These are phyloP conservation scores for Verticillium tricorpus DNA, from an alignment of 2,329 filamentous ascomycete genomes.

Conservation along the genomic window DNA sequence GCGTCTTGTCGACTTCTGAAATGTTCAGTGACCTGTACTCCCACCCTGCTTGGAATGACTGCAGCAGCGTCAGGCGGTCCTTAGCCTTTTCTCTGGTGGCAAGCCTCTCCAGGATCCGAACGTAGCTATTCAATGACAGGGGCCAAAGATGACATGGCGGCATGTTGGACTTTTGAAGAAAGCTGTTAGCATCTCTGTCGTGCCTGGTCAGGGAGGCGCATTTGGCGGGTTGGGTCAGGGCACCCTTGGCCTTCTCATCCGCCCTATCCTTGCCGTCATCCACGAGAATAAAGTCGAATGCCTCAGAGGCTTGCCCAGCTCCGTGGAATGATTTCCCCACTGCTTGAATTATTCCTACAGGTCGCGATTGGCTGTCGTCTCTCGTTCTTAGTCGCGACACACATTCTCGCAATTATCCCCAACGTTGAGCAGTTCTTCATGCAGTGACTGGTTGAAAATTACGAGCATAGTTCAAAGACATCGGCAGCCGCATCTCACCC, in stretches of 20 bases:
- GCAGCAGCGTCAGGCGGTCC: neutral
- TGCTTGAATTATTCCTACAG: neutral
- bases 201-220: neutral
- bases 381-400: neutral
- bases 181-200: neutral
- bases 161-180: neutral
- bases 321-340: neutral
- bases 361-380: neutral
- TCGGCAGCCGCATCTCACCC: neutral
- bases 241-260: neutral
- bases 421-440: neutral
- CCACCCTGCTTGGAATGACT: neutral
- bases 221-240: too few species aligned
- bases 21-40: neutral
- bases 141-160: neutral
- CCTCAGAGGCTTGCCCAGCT: neutral
- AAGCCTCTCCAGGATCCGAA: neutral
- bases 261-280: neutral
- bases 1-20: neutral
- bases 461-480: neutral
- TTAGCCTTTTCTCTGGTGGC: neutral
- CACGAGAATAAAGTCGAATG: neutral
- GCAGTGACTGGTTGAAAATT: neutral
- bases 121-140: neutral
- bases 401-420: neutral